These are phyloP conservation scores for Thermothelomyces thermophilus DNA, from an alignment of 2,329 filamentous ascomycete genomes.

Conservation along the genomic window DNA sequence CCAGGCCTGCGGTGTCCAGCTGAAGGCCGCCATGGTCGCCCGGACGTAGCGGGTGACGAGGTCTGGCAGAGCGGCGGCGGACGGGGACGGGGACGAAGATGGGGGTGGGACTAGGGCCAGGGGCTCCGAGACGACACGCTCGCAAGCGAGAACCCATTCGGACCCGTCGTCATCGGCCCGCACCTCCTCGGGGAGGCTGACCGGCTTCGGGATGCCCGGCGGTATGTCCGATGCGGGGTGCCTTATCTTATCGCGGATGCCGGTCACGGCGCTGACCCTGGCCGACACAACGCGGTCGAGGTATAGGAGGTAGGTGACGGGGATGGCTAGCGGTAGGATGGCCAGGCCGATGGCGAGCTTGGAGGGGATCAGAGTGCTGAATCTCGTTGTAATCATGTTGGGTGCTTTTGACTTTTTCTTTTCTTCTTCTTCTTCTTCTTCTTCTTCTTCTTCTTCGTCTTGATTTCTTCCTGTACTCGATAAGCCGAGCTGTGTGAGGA, in stretches of 20 bases:
- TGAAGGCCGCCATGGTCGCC: constrained; percentile 29
- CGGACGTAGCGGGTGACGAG: constrained; percentile 27
- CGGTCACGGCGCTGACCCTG: too few relatives aligned
- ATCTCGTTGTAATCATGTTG: too few relatives aligned
- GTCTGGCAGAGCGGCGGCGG: constrained; percentile 9
- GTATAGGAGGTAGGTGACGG: constrained; percentile 8
- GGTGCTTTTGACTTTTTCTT: too few relatives aligned
- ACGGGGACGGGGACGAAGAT: background rate
- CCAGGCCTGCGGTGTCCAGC: constrained; percentile 30
- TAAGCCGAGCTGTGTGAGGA: too few relatives aligned
- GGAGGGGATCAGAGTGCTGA: too few relatives aligned
- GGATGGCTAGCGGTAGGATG: background rate
- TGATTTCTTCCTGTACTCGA: too few relatives aligned
- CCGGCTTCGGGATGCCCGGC: background rate
- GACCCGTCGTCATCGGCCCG: constrained; percentile 12
- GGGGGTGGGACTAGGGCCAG: background rate
- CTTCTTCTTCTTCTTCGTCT: too few relatives aligned
- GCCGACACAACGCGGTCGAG: background rate
- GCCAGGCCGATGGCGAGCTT: background rate
- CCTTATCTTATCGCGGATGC: too few relatives aligned
- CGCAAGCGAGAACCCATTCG: constrained; percentile 27
- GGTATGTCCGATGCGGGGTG: background rate
- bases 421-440: too few relatives aligned
- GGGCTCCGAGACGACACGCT: constrained; percentile 26
- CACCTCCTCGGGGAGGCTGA: constrained; percentile 22